Conservation (phyloP, 176 grass and related monocot genomes). For the Panicum miliaceum region DNA sequence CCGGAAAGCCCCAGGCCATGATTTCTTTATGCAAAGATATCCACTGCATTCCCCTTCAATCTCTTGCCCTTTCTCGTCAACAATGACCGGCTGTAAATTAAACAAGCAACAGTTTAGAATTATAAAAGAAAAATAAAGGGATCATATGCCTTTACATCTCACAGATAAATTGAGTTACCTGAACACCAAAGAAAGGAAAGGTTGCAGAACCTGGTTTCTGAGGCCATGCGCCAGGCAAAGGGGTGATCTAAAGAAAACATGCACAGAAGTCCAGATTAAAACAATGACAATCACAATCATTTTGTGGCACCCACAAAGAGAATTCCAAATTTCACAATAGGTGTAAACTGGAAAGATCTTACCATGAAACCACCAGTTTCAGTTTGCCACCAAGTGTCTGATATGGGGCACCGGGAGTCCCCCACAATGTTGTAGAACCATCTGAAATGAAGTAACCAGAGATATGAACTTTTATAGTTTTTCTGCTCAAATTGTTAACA, state of each 20-base stretch:
- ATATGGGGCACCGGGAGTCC: conserved; percentile 86
- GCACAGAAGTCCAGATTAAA: conserved; percentile 23
- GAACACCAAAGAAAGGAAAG: conserved; percentile 95
- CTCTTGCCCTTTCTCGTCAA: conserved; percentile 94
- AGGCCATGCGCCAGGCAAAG: conserved; percentile 91
- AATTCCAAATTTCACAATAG: conserved; percentile 2
- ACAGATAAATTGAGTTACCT: conserved; percentile 56
- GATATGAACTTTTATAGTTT: conserved; percentile 24
- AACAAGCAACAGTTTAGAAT: neutral
- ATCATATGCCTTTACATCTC: conserved; percentile 16
- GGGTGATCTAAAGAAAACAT: conserved; percentile 76
- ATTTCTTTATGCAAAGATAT: conserved; percentile 99
- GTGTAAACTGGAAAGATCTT: conserved; percentile 29
- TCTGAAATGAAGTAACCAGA: conserved; percentile 54
- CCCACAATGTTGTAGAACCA: conserved; percentile 97
- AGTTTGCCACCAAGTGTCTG: conserved; percentile 99
- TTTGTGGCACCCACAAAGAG: conserved; percentile 11
- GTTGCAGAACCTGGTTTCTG: conserved; percentile 98
- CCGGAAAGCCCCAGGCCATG: conserved; percentile 96
- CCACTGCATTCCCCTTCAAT: conserved; percentile 90
- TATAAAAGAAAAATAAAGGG: neutral
- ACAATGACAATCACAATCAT: conserved; percentile 15
- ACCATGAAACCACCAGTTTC: conserved; percentile 98
- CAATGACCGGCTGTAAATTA: conserved; percentile 73
- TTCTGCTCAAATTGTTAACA: conserved; percentile 40